Evolutionary conservation across 805 yeast species (phyloP), one percentile per base, ranked within the genome.

Genomic region (Debaryomyces maramus): DNA sequence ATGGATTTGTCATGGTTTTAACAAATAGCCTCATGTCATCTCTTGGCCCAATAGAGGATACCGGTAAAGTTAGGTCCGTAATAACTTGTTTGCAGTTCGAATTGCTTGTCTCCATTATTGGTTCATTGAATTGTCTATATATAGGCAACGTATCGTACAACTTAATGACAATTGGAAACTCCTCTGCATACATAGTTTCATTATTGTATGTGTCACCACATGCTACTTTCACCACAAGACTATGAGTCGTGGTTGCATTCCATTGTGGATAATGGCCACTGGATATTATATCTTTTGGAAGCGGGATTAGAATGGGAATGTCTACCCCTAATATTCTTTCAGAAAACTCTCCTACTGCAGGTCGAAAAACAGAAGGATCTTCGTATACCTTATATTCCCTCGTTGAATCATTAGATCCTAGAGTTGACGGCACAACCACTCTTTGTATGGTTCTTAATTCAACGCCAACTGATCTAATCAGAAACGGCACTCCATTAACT

Each of bases 71-170:
- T 35, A 75, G 63, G 16, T 73, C 76, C 6, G 75, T 64, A 22
- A 72, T 51, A 8, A 76, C 67, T 43, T 71, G 75, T 8, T 67
- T 65, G 51, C 81, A 85, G 13, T 67, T 60, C 1, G 83, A 73
- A 11, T 59, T 63, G 3, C 62, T 61, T 2, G 63, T 55, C 42
- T 73, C 78, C 9, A 67, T 53, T 0, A 77, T 58, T 0, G 80
- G 74, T 46, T 80, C 82, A 46, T 73, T 75, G 50, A 71, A 80
- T 49, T 79, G 77, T 18, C 78, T 59, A 42, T 71, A 74, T 4
- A 78, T 61, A 1, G 87, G 86, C 18, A 81, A 60, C 4, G 77
- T 67, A 43, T 78, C 82, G 53, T 76, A 82, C 18, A 74, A 55
- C 43, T 78, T 80, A 17, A 82, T 73, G 4, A 75, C 72, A 0